These are phyloP conservation scores for Blastocystis sp. DNA, from an alignment of 352 stramenopile genomes.

Conservation along the genomic window DNA sequence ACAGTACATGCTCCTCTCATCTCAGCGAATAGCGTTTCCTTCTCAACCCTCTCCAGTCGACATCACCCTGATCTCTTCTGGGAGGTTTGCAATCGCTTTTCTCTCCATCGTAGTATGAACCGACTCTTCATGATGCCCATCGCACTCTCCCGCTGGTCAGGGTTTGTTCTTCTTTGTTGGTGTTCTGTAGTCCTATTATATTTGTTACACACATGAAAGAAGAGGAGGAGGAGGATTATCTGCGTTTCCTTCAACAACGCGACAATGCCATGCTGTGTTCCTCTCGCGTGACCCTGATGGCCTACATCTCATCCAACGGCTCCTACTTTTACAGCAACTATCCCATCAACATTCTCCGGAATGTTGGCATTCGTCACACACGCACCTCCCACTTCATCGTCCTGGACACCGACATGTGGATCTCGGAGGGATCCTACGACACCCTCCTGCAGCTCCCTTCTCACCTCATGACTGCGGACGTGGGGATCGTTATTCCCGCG, in stretches of 20 bases:
- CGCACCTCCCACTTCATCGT: constrained; percentile 31
- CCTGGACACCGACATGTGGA: constrained; percentile 25
- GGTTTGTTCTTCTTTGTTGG: neutral
- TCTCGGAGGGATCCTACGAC: neutral
- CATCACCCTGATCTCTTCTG: neutral
- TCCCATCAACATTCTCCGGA: constrained; percentile 52
- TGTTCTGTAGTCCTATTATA: neutral
- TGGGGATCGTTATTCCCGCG: neutral
- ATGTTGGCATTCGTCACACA: constrained; percentile 18
- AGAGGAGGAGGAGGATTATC: neutral
- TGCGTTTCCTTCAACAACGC: neutral
- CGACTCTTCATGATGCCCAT: constrained; percentile 17
- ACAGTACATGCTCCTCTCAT: neutral
- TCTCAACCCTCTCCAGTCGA: neutral
- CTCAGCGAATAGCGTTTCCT: neutral
- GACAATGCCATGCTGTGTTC: neutral
- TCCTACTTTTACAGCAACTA: constrained; percentile 34
- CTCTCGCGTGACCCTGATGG: neutral
- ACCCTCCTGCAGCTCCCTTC: neutral
- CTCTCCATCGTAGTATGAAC: neutral
- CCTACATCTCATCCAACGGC: neutral
- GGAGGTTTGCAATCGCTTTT: neutral
- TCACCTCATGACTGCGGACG: neutral
- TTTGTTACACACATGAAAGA: constrained; percentile 1
- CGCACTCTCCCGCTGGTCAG: neutral